Evolutionary conservation across 495 filamentous ascomycete genomes (phyloP), one percentile per base, ranked within the genome.

Genomic region (Aspergillus ostianus): DNA sequence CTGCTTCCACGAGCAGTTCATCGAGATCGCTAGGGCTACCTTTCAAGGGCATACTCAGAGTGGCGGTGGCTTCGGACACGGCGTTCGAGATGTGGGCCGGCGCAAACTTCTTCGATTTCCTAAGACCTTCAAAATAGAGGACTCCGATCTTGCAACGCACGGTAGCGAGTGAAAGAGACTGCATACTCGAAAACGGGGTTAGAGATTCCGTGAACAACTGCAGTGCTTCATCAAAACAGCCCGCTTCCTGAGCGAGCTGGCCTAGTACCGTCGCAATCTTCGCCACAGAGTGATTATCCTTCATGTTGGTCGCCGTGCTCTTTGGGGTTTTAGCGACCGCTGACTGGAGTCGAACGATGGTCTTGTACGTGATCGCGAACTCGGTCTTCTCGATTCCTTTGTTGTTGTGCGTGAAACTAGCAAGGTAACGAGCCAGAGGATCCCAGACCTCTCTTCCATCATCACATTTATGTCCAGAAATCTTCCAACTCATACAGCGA

Each of bases 401-500:
- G 41, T 69, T 77, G 15, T 87, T 80, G 49, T 87, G 79, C 45
- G 79, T 72, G 63, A 87, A 93, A 17, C 77, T 78, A 2, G 77
- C 73, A 18, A 93, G 69, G 59, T 85, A 93, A 45, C 85, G 83
- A 4, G 82, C 74, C 44, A 93, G 80, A 13, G 91, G 91, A 4
- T 85, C 80, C 51, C 87, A 70, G 53, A 95, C 68, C 27, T 96
- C 90, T 66, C 85, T 89, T 23, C 80, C 80, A 19, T 84, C 69
- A 57, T 95, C 82, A 17, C 81, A 85, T 20, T 84, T 64, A 67
- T 94, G 92, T n/a, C 80, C 79, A 5, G 85, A 84, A 32, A 92
- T 52, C 41, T 77, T 84, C 91, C 91, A 93, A 73, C 87, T 90
- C 55, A 82, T 72, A 17, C 84, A 70, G 7, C 90, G 84, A 32